These are phyloP conservation scores for Geotrichum macrosporum DNA, from an alignment of 1,139 yeast species.

Conservation along the genomic window DNA sequence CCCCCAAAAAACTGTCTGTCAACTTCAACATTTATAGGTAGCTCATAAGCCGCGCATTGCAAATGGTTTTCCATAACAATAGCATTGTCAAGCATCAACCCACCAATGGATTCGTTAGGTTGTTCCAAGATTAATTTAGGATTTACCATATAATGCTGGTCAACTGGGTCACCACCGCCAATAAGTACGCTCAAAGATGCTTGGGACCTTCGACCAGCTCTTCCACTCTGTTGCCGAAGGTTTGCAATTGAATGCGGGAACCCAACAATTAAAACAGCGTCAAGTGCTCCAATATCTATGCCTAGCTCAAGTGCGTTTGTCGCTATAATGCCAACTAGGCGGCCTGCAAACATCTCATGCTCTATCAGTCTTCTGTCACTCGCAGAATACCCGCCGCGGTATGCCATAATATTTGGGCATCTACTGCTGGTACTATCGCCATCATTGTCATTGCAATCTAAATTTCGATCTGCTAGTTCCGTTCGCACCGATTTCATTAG, in stretches of 20 bases:
- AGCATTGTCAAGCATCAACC: conserved; percentile 51
- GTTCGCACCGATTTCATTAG: conserved; percentile 75
- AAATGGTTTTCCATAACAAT: conserved; percentile 71
- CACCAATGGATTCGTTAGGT: conserved; percentile 37
- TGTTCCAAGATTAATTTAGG: conserved; percentile 58
- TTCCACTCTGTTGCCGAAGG: conserved; percentile 90
- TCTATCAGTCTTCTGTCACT: conserved; percentile 83
- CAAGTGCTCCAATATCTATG: conserved; percentile 87
- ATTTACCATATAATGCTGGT: conserved; percentile 73
- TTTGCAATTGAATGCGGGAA: conserved; percentile 84
- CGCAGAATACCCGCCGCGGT: conserved; percentile 91
- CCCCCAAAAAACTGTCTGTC: conserved; percentile 54
- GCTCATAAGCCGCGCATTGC: conserved; percentile 91
- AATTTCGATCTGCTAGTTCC: conserved; percentile 42
- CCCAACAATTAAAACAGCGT: conserved; percentile 87
- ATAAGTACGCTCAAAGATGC: conserved; percentile 78
- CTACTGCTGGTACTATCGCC: conserved; percentile 30
- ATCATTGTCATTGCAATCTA: conserved; percentile 19
- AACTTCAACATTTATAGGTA: conserved; percentile 51
- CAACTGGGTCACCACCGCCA: conserved; percentile 80
- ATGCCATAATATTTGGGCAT: conserved; percentile 73
- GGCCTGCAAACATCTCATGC: conserved; percentile 82
- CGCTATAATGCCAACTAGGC: conserved; percentile 78
- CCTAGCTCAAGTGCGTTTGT: conserved; percentile 95
- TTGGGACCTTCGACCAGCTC: conserved; percentile 82